phyloP scores from a whole-genome alignment of 1,139 yeast species.

The Candida sanyaensis region DNA sequence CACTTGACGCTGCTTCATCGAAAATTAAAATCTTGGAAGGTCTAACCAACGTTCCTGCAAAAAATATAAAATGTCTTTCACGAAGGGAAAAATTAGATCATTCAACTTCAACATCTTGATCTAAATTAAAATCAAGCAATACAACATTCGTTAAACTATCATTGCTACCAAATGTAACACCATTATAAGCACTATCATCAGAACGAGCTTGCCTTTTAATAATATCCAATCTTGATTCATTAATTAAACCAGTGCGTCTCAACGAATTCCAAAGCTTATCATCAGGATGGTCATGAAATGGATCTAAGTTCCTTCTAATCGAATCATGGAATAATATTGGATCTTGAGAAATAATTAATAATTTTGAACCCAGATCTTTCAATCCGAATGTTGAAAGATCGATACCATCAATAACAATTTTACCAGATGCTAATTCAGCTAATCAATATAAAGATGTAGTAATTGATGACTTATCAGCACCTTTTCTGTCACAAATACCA shows the following conservation, averaged over 20 bases:
- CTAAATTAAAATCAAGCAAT: constrained; percentile 42
- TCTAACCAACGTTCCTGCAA: constrained; percentile 43
- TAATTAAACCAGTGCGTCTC: constrained; percentile 33
- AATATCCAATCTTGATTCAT: constrained; percentile 22
- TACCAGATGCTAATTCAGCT: constrained; percentile 54
- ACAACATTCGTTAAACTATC: constrained; percentile 11
- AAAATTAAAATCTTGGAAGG: constrained; percentile 38
- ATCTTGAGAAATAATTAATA: constrained; percentile 90
- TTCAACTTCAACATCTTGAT: constrained; percentile 41
- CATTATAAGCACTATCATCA: constrained; percentile 2
- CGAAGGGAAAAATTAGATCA: constrained; percentile 44
- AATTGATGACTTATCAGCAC: constrained; percentile 77
- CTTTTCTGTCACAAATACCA: constrained; percentile 81
- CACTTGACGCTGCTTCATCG: constrained; percentile 47
- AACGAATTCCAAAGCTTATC: constrained; percentile 36
- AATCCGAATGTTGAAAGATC: constrained; percentile 72
- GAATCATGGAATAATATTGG: constrained; percentile 89
- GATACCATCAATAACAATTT: constrained; percentile 57
- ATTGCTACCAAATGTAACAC: background rate
- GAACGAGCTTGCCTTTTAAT: constrained; percentile 18
- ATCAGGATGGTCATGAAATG: constrained; percentile 41
- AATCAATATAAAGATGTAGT: constrained; percentile 67
- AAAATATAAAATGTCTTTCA: constrained; percentile 42
- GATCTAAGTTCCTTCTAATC: constrained; percentile 77
- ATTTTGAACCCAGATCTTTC: constrained; percentile 71